Percentiles rank a stretch among this genome's conserved stretches.
phyloP scores from a whole-genome alignment of 2,329 filamentous ascomycete species.

The Xylariaceae sp. region DNA sequence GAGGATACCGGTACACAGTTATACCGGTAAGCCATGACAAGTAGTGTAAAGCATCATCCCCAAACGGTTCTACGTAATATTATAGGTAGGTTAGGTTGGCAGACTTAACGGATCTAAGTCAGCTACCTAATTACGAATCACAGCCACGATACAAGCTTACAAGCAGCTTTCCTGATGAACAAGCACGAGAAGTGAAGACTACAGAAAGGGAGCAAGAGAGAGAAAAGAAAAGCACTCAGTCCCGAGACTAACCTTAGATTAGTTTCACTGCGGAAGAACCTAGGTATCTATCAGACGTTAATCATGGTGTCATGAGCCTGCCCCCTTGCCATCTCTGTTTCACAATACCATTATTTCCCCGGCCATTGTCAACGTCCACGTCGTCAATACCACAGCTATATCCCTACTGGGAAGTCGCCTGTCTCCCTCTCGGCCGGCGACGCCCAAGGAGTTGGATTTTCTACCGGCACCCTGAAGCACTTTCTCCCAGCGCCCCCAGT shows the following conservation, averaged over 20 bases:
- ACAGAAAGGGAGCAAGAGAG: not conserved
- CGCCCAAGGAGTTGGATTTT: not conserved
- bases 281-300: not conserved
- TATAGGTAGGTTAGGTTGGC: too few relatives aligned
- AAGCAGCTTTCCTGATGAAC: not conserved
- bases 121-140: too few relatives aligned
- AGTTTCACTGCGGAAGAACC: not conserved
- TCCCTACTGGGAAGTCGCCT: not conserved
- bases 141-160: too few relatives aligned
- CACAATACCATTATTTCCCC: not conserved
- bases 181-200: not conserved
- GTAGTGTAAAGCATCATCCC: too few relatives aligned
- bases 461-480: not conserved
- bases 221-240: not conserved
- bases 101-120: too few relatives aligned
- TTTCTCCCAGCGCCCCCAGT: not conserved
- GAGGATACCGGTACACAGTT: too few relatives aligned
- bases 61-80: too few relatives aligned
- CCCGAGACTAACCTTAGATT: not conserved
- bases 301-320: not conserved
- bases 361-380: slow-evolving; percentile 1
- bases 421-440: not conserved
- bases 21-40: too few relatives aligned
- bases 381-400: slow-evolving; percentile 5
- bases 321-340: not conserved